Evolutionary conservation across 1,284 basidiomycete genomes (phyloP).

Genomic region (Sporisorium sorghi): DNA sequence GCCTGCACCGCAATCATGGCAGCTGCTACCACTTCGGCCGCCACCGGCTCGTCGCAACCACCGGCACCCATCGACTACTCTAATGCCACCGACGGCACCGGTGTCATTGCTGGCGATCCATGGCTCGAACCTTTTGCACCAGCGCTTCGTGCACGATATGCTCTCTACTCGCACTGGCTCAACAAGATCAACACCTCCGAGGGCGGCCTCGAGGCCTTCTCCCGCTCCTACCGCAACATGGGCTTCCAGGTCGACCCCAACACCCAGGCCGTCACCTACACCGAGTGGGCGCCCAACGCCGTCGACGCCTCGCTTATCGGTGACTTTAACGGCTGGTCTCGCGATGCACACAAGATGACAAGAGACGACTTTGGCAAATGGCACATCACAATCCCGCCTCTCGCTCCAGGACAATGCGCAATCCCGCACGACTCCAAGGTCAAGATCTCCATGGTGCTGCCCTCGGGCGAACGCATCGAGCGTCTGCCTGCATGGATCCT

Average conservation of each 20-base stretch:
- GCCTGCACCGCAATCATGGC: constrained; percentile 10
- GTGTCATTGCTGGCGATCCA: constrained; percentile 61
- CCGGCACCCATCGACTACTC: constrained; percentile 52
- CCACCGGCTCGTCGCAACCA: background rate
- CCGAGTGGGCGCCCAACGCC: constrained; percentile 96
- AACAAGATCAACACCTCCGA: constrained; percentile 55
- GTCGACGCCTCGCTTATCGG: constrained; percentile 85
- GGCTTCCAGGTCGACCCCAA: constrained; percentile 79
- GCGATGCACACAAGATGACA: constrained; percentile 81
- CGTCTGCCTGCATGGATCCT: constrained; percentile 92
- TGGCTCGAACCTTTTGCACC: constrained; percentile 65
- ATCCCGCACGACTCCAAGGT: constrained; percentile 95
- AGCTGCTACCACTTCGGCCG: constrained; percentile 19
- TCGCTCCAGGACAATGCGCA: constrained; percentile 73
- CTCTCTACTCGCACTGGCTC: constrained; percentile 54
- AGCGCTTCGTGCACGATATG: constrained; percentile 55
- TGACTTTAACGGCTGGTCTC: constrained; percentile 94
- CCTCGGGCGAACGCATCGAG: constrained; percentile 83
- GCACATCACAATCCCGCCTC: constrained; percentile 84
- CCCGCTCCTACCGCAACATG: constrained; percentile 85
- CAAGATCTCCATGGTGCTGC: constrained; percentile 77
- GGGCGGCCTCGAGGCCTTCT: constrained; percentile 84
- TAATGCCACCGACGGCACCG: constrained; percentile 62
- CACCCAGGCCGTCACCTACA: constrained; percentile 81
- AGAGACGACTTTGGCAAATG: constrained; percentile 92